phyloP scores from a whole-genome alignment of 2,329 filamentous ascomycete species.

The Lecanicillium sp. region DNA sequence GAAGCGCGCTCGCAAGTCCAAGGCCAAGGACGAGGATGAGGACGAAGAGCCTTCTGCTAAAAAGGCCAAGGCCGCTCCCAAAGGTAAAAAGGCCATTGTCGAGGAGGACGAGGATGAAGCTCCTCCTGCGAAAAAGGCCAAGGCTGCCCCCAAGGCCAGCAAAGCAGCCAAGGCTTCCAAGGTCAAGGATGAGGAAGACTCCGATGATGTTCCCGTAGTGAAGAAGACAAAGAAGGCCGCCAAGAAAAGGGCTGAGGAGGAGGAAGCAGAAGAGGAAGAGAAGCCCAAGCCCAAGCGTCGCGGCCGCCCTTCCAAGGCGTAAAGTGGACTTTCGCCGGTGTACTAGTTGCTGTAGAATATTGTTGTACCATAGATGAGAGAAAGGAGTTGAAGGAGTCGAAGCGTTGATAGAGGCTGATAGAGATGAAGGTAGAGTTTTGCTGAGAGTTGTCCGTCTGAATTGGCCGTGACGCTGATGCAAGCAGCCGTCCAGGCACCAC shows the following conservation, averaged over 20 bases:
- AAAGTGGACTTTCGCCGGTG: background rate
- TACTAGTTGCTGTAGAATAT: background rate
- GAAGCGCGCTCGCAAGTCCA: slow-evolving; percentile 26
- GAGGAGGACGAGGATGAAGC: slow-evolving; percentile 19
- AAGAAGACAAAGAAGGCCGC: background rate
- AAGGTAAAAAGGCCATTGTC: slow-evolving; percentile 1
- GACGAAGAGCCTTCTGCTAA: slow-evolving; percentile 19
- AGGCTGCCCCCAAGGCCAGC: background rate
- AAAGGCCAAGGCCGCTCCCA: slow-evolving; percentile 4
- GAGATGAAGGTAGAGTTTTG: background rate
- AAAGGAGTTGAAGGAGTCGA: background rate
- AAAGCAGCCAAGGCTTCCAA: background rate
- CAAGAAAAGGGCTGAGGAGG: slow-evolving; percentile 18
- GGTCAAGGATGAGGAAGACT: slow-evolving; percentile 19
- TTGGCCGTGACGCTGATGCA: no score
- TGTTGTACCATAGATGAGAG: background rate
- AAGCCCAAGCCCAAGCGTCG: slow-evolving; percentile 29
- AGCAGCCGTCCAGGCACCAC: no score
- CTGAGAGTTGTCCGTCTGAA: no score
- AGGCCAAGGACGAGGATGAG: slow-evolving; percentile 22
- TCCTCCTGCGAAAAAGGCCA: slow-evolving; percentile 19
- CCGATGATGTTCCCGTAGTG: no score
- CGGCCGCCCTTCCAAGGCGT: slow-evolving; percentile 24
- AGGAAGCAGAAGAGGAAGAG: slow-evolving; percentile 18
- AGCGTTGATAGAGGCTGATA: background rate